These are phyloP conservation scores for Blastocystis sp. DNA, from an alignment of 352 stramenopile species.

Conservation along the genomic window DNA sequence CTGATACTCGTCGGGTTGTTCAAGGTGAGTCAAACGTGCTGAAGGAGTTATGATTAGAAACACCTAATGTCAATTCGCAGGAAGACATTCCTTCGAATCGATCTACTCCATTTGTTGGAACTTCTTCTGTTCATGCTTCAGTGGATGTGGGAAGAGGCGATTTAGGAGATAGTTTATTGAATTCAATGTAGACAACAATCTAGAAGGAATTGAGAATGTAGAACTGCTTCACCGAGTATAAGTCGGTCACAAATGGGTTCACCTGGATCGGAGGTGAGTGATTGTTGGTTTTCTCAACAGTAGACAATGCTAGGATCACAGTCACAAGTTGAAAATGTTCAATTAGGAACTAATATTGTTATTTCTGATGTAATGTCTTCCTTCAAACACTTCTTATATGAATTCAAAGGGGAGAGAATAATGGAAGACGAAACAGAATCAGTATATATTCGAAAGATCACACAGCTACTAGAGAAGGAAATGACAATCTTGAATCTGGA, in stretches of 20 bases:
- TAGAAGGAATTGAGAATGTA: not conserved
- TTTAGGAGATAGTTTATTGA: not conserved
- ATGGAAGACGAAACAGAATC: conserved; percentile 54
- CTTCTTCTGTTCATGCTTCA: not conserved
- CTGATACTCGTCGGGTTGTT: conserved; percentile 11
- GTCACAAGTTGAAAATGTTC: conserved; percentile 71
- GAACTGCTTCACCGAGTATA: not conserved
- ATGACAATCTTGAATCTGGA: conserved; percentile 81
- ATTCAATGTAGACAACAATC: not conserved
- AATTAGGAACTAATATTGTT: conserved; percentile 86
- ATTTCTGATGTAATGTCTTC: conserved; percentile 80
- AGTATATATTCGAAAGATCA: conserved; percentile 74
- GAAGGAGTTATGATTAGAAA: conserved; percentile 1
- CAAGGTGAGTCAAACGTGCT: not conserved
- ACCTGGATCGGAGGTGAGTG: not conserved
- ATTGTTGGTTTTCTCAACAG: not conserved
- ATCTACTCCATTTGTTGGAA: not conserved
- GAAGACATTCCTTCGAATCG: conserved; percentile 19
- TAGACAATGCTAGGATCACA: not conserved
- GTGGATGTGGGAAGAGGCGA: not conserved
- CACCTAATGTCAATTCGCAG: conserved; percentile 55
- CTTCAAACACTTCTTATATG: conserved; percentile 79
- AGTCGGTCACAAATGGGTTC: not conserved
- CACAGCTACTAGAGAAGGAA: conserved; percentile 74
- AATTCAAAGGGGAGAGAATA: conserved; percentile 68